Evolutionary conservation across 805 yeast species (phyloP), one percentile per base, ranked within the genome.

Genomic region (Yamadazyma insecticola): DNA sequence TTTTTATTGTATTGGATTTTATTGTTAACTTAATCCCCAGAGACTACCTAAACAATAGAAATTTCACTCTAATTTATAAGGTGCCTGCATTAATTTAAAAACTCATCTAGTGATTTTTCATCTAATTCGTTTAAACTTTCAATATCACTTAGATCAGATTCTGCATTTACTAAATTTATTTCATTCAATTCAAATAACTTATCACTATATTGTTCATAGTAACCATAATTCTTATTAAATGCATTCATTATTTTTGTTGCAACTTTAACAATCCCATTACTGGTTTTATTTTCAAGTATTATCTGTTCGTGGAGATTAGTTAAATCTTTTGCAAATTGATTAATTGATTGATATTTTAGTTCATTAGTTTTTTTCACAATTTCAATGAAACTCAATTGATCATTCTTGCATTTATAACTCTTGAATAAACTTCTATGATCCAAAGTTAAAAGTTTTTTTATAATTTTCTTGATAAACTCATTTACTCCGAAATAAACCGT

Each of bases 261-360:
- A 6, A 25, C 10, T 19, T 19, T 32, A 5, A 24, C 26, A 3
- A 29, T 17, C 2, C 24, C 3, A 7, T 24, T 30, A 4, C 16
- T 24, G 9, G 51, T 43, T 33, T 49, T 55, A 24, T 48, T 45
- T 14, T 50, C 54, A 2, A 15, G 10, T 4, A 36, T 26, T 1
- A 57, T 38, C 2, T 28, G 13, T 1, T 19, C 24, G 19, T 51
- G 41, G n/a, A 70, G 43, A 4, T 32, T 31, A 4, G 48, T 44
- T 8, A 68, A 40, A 32, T 66, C 71, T 3, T 40, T 18, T 2
- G 53, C 33, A 4, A 67, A 50, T 6, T 46, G 44, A 5, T 39
- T 36, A 1, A 63, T 43, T 2, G 47, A 37, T 2, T 32, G 22
- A 40, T 65, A 4, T 20, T 32, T 2, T 39, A 39, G 23, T 50